Evolutionary conservation across 768 basidiomycete genomes (phyloP).

Genomic region (Trametes cinnabarina): DNA sequence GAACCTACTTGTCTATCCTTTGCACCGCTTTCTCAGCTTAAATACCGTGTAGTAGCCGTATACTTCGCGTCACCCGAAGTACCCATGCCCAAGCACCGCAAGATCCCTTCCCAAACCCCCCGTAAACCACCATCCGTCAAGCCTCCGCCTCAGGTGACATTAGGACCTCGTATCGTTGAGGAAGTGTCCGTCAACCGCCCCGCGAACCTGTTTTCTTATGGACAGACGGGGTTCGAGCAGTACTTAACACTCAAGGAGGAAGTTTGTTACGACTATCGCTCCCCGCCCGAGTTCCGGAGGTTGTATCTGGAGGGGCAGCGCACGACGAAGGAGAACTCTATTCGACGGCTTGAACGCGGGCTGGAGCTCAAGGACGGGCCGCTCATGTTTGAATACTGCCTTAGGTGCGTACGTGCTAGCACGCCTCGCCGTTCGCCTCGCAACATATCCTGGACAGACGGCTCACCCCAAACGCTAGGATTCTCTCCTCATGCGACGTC

Average conservation of each 20-base stretch:
- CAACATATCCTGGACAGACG: no score
- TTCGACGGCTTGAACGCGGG: not conserved
- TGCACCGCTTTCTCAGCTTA: no score
- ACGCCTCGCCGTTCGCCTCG: no score
- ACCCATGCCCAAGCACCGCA: no score
- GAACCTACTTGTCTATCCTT: no score
- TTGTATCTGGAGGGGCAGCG: not conserved
- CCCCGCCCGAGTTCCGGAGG: not conserved
- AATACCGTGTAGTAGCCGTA: no score
- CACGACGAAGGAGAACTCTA: not conserved
- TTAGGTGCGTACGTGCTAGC: not conserved
- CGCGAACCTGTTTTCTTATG: not conserved
- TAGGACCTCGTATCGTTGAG: not conserved
- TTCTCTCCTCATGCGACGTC: not conserved
- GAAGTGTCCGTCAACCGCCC: not conserved
- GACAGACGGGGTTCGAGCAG: not conserved
- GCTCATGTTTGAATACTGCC: conserved; percentile 1
- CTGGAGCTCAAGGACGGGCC: not conserved
- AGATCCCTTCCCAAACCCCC: no score
- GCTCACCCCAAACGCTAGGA: not conserved
- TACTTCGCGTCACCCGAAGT: no score
- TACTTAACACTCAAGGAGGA: not conserved
- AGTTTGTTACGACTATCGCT: conserved; percentile 4
- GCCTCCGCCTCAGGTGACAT: no score
- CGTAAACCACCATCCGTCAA: no score